Percentiles rank a stretch among this genome's conserved stretches.
These are phyloP conservation scores for Pseudonitzschia multistriata DNA, from an alignment of 108 stramenopile genomes.

Conservation along the genomic window DNA sequence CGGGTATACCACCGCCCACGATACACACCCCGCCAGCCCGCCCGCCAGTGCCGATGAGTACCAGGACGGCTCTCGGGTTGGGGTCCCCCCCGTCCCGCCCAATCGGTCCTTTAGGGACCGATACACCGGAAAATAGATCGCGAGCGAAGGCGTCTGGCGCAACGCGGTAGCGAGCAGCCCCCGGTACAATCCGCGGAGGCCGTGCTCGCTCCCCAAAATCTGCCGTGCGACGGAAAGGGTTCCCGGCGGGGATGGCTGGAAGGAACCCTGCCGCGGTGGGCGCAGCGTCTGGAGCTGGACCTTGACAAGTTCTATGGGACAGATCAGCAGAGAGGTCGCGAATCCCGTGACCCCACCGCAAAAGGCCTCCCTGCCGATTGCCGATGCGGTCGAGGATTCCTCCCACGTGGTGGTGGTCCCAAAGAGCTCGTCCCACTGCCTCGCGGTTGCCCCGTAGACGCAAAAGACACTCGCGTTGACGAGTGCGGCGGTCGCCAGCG, in stretches of 20 bases:
- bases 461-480: slow-evolving; percentile 84
- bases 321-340: neutral
- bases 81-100: neutral
- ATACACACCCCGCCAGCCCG: slow-evolving; percentile 74
- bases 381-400: neutral
- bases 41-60: slow-evolving; percentile 74
- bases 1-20: slow-evolving; percentile 84
- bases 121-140: slow-evolving; percentile 81
- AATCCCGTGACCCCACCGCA: slow-evolving; percentile 5
- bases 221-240: neutral
- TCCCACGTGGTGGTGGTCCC: neutral
- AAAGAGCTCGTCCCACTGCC: slow-evolving; percentile 47
- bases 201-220: neutral
- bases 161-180: slow-evolving; percentile 54
- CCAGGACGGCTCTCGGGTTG: slow-evolving; percentile 38
- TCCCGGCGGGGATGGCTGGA: too few relatives aligned
- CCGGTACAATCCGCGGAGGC: slow-evolving; percentile 37
- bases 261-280: neutral
- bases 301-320: slow-evolving; percentile 6
- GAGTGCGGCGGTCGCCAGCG: slow-evolving; percentile 66
- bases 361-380: neutral
- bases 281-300: slow-evolving; percentile 35
- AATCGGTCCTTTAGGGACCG: slow-evolving; percentile 54
- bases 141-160: slow-evolving; percentile 86
- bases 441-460: slow-evolving; percentile 63